These are phyloP conservation scores for Tolypocladium ophioglossoides DNA, from an alignment of 2,329 filamentous ascomycete genomes.

Conservation along the genomic window DNA sequence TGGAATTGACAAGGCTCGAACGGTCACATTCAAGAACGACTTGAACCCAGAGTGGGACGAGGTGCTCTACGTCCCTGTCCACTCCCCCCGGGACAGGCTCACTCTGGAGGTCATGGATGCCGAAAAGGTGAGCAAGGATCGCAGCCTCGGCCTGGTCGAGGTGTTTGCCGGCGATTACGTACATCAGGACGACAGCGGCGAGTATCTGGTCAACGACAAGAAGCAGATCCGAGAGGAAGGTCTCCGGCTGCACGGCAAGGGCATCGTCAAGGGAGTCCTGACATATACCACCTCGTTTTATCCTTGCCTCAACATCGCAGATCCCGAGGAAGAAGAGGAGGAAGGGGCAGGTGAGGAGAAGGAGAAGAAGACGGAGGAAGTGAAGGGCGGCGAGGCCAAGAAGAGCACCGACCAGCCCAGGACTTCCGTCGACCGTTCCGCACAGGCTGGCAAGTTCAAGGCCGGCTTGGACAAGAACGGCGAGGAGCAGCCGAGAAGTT, in stretches of 20 bases:
- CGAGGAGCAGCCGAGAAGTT: constrained; percentile 14
- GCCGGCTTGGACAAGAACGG: constrained; percentile 21
- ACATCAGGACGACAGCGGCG: constrained; percentile 63
- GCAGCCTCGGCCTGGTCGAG: constrained; percentile 74
- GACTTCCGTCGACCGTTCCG: constrained; percentile 10
- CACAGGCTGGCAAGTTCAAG: constrained; percentile 33
- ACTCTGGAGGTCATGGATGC: constrained; percentile 94
- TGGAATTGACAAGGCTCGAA: constrained; percentile 81
- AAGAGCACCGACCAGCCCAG: constrained; percentile 3
- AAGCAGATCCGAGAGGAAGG: constrained; percentile 58
- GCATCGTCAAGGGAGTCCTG: constrained; percentile 66
- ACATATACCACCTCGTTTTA: constrained; percentile 84
- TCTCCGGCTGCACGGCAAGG: constrained; percentile 65
- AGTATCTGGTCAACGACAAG: constrained; percentile 68
- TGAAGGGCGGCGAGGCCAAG: not conserved
- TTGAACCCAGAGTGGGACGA: constrained; percentile 95
- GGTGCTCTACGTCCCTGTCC: constrained; percentile 85
- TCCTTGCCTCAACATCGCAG: constrained; percentile 75
- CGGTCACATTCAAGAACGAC: constrained; percentile 93
- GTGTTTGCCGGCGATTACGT: constrained; percentile 71
- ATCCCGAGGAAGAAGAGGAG: constrained; percentile 76
- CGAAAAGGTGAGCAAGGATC: constrained; percentile 84
- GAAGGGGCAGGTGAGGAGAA: constrained; percentile 19
- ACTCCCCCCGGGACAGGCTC: constrained; percentile 73
- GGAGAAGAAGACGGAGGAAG: constrained; percentile 5